These are phyloP conservation scores for Rhynchosporium graminicola DNA, from an alignment of 2,329 filamentous ascomycete species.

Conservation along the genomic window DNA sequence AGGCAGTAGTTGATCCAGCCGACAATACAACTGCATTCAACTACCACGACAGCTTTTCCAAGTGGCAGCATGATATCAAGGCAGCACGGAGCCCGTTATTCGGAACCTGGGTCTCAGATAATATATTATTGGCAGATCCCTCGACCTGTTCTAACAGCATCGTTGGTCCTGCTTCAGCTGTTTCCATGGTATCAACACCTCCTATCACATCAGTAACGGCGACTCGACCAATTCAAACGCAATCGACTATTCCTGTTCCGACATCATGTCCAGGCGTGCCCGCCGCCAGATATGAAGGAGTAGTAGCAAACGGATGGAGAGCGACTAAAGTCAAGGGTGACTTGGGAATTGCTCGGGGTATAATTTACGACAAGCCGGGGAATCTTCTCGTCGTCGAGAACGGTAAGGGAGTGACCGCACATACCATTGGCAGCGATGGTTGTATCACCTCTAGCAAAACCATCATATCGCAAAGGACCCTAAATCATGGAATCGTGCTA, in stretches of 20 bases:
- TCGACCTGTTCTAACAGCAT: constrained; percentile 1
- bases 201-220: constrained; percentile 4
- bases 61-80: constrained; percentile 19
- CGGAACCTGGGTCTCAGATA: constrained; percentile 16
- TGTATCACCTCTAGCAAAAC: constrained; percentile 23
- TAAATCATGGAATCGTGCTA: constrained; percentile 24
- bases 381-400: constrained; percentile 21
- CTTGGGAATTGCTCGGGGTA: constrained; percentile 18
- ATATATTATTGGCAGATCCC: constrained; percentile 1
- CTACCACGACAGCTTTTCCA: constrained; percentile 18
- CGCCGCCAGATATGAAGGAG: constrained; percentile 12
- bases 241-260: constrained; percentile 10
- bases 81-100: constrained; percentile 15
- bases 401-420: constrained; percentile 21
- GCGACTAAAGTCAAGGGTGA: constrained; percentile 22
- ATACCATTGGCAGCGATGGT: constrained; percentile 15
- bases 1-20: constrained; percentile 11
- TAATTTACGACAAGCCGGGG: constrained; percentile 21
- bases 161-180: neutral
- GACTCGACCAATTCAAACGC: constrained; percentile 2
- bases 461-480: constrained; percentile 16
- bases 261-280: constrained; percentile 17
- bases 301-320: constrained; percentile 21
- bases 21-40: constrained; percentile 21
- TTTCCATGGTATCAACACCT: neutral